phyloP scores from a whole-genome alignment of 1,139 yeast species.

The Kurtzmaniella quercitrusa region DNA sequence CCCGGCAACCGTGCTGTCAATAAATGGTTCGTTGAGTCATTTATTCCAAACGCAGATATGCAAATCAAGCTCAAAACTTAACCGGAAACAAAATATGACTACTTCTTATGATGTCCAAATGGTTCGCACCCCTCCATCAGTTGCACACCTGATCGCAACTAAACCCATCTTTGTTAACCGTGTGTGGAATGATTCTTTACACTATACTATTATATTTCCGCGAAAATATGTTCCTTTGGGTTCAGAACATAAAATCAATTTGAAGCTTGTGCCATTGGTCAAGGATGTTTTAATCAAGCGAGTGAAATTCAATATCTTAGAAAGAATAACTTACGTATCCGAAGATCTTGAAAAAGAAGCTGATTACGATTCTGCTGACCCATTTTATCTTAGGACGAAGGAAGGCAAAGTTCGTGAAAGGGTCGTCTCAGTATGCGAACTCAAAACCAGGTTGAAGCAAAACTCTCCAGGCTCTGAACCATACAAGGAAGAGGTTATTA shows the following conservation, averaged over 20 bases:
- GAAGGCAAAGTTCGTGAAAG: conserved; percentile 46
- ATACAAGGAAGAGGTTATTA: conserved; percentile 61
- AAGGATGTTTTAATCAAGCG: conserved; percentile 68
- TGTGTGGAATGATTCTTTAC: conserved; percentile 76
- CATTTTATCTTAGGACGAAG: conserved; percentile 21
- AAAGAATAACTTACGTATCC: conserved; percentile 65
- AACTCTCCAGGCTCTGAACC: conserved; percentile 32
- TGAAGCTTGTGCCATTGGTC: conserved; percentile 70
- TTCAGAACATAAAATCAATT: conserved; percentile 53
- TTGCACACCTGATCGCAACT: conserved; percentile 66
- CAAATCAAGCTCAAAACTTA: conserved; percentile 34
- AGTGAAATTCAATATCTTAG: conserved; percentile 67
- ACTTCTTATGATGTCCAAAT: conserved; percentile 44
- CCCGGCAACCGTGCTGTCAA: conserved; percentile 66
- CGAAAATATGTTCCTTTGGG: conserved; percentile 72
- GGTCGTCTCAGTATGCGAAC: conserved; percentile 55
- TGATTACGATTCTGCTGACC: conserved; percentile 53
- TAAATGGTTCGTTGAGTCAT: conserved; percentile 47
- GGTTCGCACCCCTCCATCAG: conserved; percentile 79
- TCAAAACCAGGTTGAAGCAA: conserved; percentile 49
- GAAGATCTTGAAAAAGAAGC: conserved; percentile 51
- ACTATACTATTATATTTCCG: conserved; percentile 75
- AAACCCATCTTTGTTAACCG: conserved; percentile 81
- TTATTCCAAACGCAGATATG: conserved; percentile 26
- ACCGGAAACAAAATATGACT: conserved; percentile 26